These are phyloP conservation scores for Penicillium sp. DNA, from an alignment of 2,329 filamentous ascomycete genomes.

Conservation along the genomic window DNA sequence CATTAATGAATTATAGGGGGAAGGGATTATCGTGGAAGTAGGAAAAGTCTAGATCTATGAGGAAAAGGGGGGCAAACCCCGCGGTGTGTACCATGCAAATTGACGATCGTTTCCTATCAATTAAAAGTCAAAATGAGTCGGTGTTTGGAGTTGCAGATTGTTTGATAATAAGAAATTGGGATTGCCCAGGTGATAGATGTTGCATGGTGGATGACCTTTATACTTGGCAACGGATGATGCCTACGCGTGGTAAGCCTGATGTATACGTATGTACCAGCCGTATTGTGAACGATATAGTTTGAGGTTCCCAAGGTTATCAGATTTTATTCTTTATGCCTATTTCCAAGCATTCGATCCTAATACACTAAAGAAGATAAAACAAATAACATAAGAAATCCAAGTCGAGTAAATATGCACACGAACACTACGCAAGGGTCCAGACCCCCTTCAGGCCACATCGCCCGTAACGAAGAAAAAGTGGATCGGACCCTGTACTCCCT, in stretches of 20 bases:
- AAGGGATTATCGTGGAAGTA: neutral
- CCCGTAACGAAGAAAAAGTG: conserved; percentile 9
- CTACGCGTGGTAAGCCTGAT: neutral
- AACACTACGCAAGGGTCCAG: conserved; percentile 14
- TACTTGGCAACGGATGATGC: neutral
- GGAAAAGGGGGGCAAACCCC: conserved; percentile 10
- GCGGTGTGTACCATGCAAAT: conserved; percentile 8
- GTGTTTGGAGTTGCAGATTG: neutral
- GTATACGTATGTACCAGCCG: neutral
- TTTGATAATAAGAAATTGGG: neutral
- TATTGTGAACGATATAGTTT: neutral
- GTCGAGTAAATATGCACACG: conserved; percentile 16
- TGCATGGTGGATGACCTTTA: neutral
- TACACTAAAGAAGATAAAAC: too few species aligned
- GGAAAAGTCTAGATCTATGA: conserved; percentile 3
- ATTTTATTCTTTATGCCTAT: neutral
- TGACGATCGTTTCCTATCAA: conserved; percentile 16
- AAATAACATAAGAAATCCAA: too few species aligned
- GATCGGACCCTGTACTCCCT: conserved; percentile 2
- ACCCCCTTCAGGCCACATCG: conserved; percentile 17
- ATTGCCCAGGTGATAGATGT: neutral
- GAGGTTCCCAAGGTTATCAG: neutral
- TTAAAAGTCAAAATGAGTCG: neutral
- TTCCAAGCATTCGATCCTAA: neutral
- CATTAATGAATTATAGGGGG: neutral